Conservation (phyloP, 2,329 filamentous ascomycete species). For the Aspergillus persii region DNA sequence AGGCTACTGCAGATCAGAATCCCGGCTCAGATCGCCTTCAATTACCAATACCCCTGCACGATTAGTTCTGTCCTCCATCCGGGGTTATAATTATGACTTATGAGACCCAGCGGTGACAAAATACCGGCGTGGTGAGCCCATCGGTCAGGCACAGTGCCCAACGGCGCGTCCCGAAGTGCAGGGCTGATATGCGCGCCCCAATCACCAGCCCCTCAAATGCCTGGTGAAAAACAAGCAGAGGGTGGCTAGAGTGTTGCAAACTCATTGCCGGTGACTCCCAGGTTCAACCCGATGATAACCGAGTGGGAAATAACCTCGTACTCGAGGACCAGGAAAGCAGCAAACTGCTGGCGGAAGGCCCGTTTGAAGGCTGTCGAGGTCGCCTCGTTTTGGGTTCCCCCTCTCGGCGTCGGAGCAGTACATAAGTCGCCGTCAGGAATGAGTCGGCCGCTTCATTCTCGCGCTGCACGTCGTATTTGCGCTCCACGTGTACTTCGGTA, state of each 20-base stretch:
- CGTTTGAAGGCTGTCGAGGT: slow-evolving; percentile 19
- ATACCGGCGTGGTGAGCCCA: slow-evolving; percentile 53
- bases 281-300: slow-evolving; percentile 62
- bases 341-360: slow-evolving; percentile 38
- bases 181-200: slow-evolving; percentile 58
- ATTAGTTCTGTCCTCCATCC: slow-evolving; percentile 44
- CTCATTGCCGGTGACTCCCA: slow-evolving; percentile 58
- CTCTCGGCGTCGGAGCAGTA: neutral
- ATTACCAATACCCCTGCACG: slow-evolving; percentile 40
- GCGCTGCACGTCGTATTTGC: slow-evolving; percentile 44
- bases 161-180: slow-evolving; percentile 48
- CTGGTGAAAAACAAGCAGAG: slow-evolving; percentile 63
- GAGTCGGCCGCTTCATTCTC: slow-evolving; percentile 14
- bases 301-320: slow-evolving; percentile 64
- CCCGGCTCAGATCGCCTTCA: slow-evolving; percentile 50
- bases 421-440: slow-evolving; percentile 5
- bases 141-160: slow-evolving; percentile 51
- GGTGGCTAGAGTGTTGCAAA: slow-evolving; percentile 59
- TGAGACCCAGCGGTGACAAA: slow-evolving; percentile 50
- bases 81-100: slow-evolving; percentile 39
- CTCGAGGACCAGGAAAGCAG: slow-evolving; percentile 50
- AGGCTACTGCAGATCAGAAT: slow-evolving; percentile 52
- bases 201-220: slow-evolving; percentile 64
- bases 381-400: neutral
- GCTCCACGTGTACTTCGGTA: slow-evolving; percentile 52